A percentile compares a stretch with the other conserved stretches of the same genome.
phyloP scores from a whole-genome alignment of 495 filamentous ascomycete genomes.

The Alectoria sarmentosa region DNA sequence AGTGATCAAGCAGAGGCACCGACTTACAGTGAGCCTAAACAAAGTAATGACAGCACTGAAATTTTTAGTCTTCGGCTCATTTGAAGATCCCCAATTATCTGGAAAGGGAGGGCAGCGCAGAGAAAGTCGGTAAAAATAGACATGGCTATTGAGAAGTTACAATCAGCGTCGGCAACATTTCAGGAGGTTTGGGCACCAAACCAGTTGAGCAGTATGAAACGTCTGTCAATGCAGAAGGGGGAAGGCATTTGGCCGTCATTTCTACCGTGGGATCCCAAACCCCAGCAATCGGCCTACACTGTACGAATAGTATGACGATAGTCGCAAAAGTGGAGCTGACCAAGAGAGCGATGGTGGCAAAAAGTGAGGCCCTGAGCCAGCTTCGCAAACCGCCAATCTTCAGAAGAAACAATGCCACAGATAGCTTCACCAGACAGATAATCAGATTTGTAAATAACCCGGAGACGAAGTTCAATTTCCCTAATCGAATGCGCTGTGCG shows the following conservation, averaged over 20 bases:
- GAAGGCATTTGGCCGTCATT: neutral
- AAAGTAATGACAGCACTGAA: neutral
- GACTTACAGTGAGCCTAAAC: conserved; percentile 1
- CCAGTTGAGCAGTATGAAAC: conserved; percentile 7
- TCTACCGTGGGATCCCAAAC: neutral
- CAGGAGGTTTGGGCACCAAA: neutral
- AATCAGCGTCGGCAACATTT: neutral
- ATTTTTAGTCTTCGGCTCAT: neutral
- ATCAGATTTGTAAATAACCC: neutral
- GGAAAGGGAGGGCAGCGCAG: neutral
- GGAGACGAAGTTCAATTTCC: conserved; percentile 1
- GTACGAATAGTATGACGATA: conserved; percentile 2
- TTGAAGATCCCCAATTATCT: neutral
- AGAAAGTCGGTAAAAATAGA: conserved; percentile 1
- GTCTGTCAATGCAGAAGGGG: conserved; percentile 3
- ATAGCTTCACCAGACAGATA: conserved; percentile 5
- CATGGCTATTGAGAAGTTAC: neutral
- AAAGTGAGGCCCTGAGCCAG: neutral
- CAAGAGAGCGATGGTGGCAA: neutral
- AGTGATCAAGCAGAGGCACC: neutral
- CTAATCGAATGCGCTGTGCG: neutral
- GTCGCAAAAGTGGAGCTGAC: neutral
- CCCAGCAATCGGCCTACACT: conserved; percentile 1
- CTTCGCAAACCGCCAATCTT: neutral
- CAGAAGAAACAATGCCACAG: conserved; percentile 1